Percentiles rank a stretch among this genome's conserved stretches.
Conservation (phyloP, 1,284 basidiomycete genomes). For the Trametes hirsuta region DNA sequence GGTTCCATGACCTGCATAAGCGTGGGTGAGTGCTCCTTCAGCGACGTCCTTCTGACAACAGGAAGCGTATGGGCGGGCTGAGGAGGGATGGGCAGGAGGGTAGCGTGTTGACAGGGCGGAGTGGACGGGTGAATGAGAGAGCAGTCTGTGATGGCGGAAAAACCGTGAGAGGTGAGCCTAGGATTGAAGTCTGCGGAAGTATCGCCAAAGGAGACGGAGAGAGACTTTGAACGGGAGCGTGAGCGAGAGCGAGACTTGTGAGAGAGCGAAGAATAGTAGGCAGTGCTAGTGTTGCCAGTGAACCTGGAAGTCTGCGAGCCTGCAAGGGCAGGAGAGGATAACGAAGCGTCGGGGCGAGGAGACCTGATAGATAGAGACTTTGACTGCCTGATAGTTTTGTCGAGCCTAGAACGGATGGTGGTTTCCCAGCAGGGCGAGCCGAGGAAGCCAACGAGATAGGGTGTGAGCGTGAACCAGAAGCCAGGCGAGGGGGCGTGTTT, state of each 20-base stretch:
- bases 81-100: constrained; percentile 5
- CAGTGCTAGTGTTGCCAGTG: constrained; percentile 13
- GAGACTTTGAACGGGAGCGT: constrained; percentile 12
- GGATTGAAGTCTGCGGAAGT: neutral
- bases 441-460: constrained; percentile 27
- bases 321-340: constrained; percentile 9
- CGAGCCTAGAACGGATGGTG: constrained; percentile 16
- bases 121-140: constrained; percentile 27
- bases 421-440: constrained; percentile 32
- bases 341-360: neutral
- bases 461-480: constrained; percentile 10
- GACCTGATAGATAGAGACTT: neutral
- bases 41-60: neutral
- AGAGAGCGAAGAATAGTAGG: constrained; percentile 15
- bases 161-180: neutral
- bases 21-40: constrained; percentile 18
- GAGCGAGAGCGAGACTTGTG: constrained; percentile 9
- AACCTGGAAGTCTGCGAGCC: constrained; percentile 9
- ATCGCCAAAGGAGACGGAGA: constrained; percentile 16
- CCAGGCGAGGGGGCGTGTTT: neutral
- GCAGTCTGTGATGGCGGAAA: constrained; percentile 25
- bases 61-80: neutral
- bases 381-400: constrained; percentile 10
- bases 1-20: constrained; percentile 34
- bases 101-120: constrained; percentile 18